These are phyloP conservation scores for Ophiostoma australiae DNA, from an alignment of 2,329 filamentous ascomycete species.

Conservation along the genomic window DNA sequence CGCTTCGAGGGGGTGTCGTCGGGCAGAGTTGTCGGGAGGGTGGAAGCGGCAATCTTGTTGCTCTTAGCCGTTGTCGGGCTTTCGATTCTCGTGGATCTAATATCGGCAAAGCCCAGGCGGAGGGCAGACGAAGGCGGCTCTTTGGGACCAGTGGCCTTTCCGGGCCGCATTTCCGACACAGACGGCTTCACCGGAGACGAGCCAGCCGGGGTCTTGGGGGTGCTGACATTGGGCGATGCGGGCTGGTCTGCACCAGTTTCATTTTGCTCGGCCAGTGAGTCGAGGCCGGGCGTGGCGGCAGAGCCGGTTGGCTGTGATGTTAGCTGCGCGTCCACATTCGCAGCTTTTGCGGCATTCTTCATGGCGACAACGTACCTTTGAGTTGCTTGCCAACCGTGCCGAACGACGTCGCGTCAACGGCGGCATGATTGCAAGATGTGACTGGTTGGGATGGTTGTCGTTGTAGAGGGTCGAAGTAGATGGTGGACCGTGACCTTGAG, in stretches of 20 bases:
- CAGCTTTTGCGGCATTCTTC: neutral
- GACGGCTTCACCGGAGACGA: slow-evolving; percentile 64
- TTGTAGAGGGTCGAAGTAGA: neutral
- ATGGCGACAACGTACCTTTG: slow-evolving; percentile 34
- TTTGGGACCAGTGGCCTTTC: slow-evolving; percentile 65
- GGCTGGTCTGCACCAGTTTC: slow-evolving; percentile 28
- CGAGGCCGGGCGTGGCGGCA: slow-evolving; percentile 33
- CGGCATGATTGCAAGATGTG: slow-evolving; percentile 22
- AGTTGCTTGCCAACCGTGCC: slow-evolving; percentile 40
- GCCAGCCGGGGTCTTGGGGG: slow-evolving; percentile 55
- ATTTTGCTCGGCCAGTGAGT: slow-evolving; percentile 43
- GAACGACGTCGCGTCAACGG: slow-evolving; percentile 37
- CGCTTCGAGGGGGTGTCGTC: slow-evolving; percentile 19
- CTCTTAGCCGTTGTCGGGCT: slow-evolving; percentile 21
- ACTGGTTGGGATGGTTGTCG: neutral
- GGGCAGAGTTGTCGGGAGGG: neutral
- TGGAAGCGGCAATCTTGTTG: slow-evolving; percentile 37
- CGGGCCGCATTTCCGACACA: slow-evolving; percentile 84
- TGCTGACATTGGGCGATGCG: slow-evolving; percentile 34
- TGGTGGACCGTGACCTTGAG: neutral
- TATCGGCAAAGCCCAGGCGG: slow-evolving; percentile 74
- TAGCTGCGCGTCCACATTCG: neutral
- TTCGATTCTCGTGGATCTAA: slow-evolving; percentile 46
- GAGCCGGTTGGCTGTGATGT: neutral
- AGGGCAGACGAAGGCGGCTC: slow-evolving; percentile 74